Base-by-base conservation (phyloP, 352 stramenopile species). In the Pythium phragmiticola region DNA sequence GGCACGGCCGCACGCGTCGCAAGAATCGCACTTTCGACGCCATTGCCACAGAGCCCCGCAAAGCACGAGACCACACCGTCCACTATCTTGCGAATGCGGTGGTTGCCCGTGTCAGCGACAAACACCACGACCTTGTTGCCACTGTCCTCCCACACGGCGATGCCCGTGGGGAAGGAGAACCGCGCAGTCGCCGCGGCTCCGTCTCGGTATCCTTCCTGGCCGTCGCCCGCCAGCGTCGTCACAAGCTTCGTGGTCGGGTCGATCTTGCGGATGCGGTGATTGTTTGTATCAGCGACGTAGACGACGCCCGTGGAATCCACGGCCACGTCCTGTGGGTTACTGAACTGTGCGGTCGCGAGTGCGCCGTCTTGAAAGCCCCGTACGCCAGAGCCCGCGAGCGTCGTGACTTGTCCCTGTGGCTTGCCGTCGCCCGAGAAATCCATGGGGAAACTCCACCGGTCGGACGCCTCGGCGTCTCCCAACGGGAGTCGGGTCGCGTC, bases 281-380 rank as follows among this genome's bases (percentile, higher is more conserved):
- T 99, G 37, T 88, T 88, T 17, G 88, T 98, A 72, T 99, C 96
- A 1, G 92, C 92, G 3, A 99, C 91, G 70, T 98, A 99, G 7
- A 98, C 82, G 41, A 97, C 87, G 8, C 93, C 91, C 12, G 83
- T 84, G 21, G 84, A 88, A 71, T 98, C 95, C 12, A 98, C 84
- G 1, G 92, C 93, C 21, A 98, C 80, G 57, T 93, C 92, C 62
- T 96, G 74, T 13, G 95, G 96, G 57, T 87, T 81, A 58, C 83
- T 86, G 73, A 98, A 99, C 34, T 73, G 76, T n/a, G 95, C 91
- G 0, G 74, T 62, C 7, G 66, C 54, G 37, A 53, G 65, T 16
- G 69, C 1, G 28, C 92, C 95, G 63, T 98, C 90, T 0, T 68
- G 43, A 59, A 94, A 97, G 0, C 95, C 95, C 5, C 68, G 64